Evolutionary conservation across 331 rosid species (phyloP).

Genomic region (Rosa hybrid): DNA sequence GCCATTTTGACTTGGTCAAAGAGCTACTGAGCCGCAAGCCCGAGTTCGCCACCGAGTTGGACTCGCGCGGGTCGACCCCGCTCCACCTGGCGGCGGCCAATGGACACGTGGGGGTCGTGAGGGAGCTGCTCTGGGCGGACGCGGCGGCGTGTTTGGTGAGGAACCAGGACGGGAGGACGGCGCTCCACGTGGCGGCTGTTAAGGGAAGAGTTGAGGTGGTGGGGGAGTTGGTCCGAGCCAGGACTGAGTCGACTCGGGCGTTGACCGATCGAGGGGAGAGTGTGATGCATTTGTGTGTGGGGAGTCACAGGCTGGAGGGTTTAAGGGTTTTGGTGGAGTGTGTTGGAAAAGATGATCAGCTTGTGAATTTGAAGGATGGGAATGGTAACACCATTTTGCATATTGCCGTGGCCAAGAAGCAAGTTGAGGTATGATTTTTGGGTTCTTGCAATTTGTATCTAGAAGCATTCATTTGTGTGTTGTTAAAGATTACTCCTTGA

Average conservation of each 20-base stretch:
- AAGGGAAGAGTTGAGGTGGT: conserved; percentile 24
- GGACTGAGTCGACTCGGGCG: conserved; percentile 16
- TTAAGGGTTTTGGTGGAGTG: conserved; percentile 15
- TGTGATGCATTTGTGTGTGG: conserved; percentile 28
- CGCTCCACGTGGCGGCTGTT: conserved; percentile 30
- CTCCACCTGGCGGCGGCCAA: conserved; percentile 25
- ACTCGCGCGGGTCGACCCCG: conserved; percentile 22
- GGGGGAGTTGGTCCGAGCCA: conserved; percentile 11
- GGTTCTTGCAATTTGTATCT: background rate
- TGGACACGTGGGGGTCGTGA: conserved; percentile 21
- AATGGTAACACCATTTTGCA: conserved; percentile 31
- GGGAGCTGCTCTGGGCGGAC: conserved; percentile 14
- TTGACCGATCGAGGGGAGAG: conserved; percentile 27
- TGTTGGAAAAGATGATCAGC: conserved; percentile 11
- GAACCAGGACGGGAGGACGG: conserved; percentile 28
- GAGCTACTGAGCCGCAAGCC: conserved; percentile 25
- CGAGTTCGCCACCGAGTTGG: conserved; percentile 26
- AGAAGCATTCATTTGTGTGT: too few species aligned
- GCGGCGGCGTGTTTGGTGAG: conserved; percentile 16
- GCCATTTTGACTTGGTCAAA: conserved; percentile 19
- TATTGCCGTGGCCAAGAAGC: conserved; percentile 32
- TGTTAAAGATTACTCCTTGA: background rate
- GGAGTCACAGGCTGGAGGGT: conserved; percentile 17
- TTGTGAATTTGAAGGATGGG: conserved; percentile 24
- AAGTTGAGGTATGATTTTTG: conserved; percentile 8